phyloP scores from a whole-genome alignment of 1,284 basidiomycete species.

The Chondrostereum purpureum region DNA sequence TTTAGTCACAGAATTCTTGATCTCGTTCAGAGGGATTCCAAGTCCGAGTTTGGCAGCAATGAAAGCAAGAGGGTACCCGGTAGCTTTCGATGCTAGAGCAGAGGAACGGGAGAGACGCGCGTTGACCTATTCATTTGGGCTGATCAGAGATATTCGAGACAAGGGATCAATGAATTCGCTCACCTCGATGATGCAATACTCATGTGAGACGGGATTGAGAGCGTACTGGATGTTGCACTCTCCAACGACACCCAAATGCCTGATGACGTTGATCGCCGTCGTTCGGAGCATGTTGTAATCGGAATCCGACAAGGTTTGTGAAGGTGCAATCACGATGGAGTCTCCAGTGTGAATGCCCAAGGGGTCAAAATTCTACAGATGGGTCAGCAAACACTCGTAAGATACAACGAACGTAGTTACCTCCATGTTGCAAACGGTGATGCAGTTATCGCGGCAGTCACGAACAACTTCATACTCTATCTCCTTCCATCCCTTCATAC shows the following conservation, averaged over 20 bases:
- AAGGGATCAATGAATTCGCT: constrained; percentile 10
- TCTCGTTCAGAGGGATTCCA: constrained; percentile 95
- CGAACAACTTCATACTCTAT: constrained; percentile 99
- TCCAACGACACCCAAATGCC: constrained; percentile 94
- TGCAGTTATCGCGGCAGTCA: constrained; percentile 96
- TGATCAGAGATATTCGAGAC: not conserved
- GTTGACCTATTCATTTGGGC: constrained; percentile 87
- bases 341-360: constrained; percentile 98
- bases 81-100: constrained; percentile 96
- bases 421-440: constrained; percentile 99
- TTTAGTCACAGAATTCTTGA: constrained; percentile 96
- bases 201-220: constrained; percentile 88
- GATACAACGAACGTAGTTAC: constrained; percentile 41
- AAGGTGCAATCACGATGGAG: constrained; percentile 98
- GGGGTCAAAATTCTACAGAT: constrained; percentile 89
- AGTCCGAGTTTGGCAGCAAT: constrained; percentile 98
- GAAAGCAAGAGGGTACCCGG: constrained; percentile 96
- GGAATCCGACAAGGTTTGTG: constrained; percentile 94
- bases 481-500: constrained; percentile 99
- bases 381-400: not conserved
- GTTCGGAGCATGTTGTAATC: constrained; percentile 99
- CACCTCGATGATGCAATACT: constrained; percentile 98
- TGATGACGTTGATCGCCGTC: constrained; percentile 96
- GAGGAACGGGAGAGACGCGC: constrained; percentile 98
- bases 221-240: constrained; percentile 99